A percentile compares a stretch with the other conserved stretches of the same genome.
phyloP scores from a whole-genome alignment of 106 monocot species.

The Narthecium ossifragum region DNA sequence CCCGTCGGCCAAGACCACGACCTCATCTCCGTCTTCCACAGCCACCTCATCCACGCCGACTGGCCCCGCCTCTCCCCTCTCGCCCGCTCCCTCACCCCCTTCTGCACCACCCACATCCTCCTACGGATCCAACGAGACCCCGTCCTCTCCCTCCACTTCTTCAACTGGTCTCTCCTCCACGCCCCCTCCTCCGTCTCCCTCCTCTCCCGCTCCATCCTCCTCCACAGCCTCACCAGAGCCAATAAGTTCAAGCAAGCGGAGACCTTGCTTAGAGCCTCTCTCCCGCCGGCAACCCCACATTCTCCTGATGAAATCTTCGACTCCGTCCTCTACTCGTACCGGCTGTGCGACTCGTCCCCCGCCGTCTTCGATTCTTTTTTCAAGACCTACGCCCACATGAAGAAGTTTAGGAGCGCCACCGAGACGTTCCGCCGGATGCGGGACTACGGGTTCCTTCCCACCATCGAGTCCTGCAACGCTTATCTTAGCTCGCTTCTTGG shows the following conservation, averaged over 20 bases:
- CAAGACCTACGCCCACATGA: conserved; percentile 49
- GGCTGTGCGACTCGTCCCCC: conserved; percentile 53
- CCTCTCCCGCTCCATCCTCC: conserved; percentile 34
- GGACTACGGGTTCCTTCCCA: conserved; percentile 72
- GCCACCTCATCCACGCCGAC: conserved; percentile 43
- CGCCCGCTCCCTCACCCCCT: conserved; percentile 35
- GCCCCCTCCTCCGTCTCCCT: conserved; percentile 29
- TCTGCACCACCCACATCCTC: conserved; percentile 38
- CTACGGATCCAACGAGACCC: conserved; percentile 43
- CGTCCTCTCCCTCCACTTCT: conserved; percentile 65
- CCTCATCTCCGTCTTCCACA: conserved; percentile 41
- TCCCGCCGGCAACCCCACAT: conserved; percentile 18
- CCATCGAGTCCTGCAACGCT: conserved; percentile 72
- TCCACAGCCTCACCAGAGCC: conserved; percentile 56
- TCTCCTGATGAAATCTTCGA: conserved; percentile 42
- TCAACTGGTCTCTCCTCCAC: conserved; percentile 28
- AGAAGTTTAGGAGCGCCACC: conserved; percentile 62
- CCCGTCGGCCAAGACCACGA: conserved; percentile 36
- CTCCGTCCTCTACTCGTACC: conserved; percentile 45
- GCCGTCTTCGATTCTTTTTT: conserved; percentile 67
- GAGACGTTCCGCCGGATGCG: conserved; percentile 56
- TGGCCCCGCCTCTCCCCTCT: conserved; percentile 47
- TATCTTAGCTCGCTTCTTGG: conserved; percentile 54
- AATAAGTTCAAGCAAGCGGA: conserved; percentile 34
- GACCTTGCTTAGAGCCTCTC: conserved; percentile 27